Evolutionary conservation across 73 alveolate genomes (phyloP), one percentile per base, ranked within the genome.

Genomic region (Paraurostyla sp.): DNA sequence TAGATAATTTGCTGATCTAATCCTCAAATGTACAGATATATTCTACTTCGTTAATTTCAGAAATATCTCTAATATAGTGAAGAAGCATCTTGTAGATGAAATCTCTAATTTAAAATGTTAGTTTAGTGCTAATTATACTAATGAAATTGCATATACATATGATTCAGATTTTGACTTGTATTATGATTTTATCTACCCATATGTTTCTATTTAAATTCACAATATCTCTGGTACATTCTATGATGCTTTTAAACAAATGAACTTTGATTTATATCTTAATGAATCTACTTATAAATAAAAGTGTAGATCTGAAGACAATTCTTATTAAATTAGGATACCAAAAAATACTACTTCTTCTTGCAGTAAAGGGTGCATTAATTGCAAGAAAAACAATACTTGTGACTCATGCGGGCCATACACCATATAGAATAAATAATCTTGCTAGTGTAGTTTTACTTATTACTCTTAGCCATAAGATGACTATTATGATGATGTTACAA

Each of bases 1-100:
- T n/a, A n/a, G n/a, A n/a, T n/a, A n/a, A n/a, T n/a, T n/a, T n/a
- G n/a, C n/a, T n/a, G n/a, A n/a, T n/a, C n/a, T n/a, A n/a, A n/a
- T n/a, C n/a, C n/a, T n/a, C n/a, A n/a, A 22, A 16, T 60, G 78
- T 27, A n/a, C 2, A 16, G 49, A 60, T 6, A 60, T 60, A 9
- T 32, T 60, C 3, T 27, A 27, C 22, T 60, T 60, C 78, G 13
- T 50, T 27, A 60, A 60, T 22, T 60, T 60, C 78, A 60, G 78
- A 60, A 60, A 60, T 60, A 60, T 30, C 23, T 16, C 43, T 23
- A 30, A 9, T 4, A 60, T n/a, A 60, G 13, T 60, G 6, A 9
- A 9, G 15, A 2, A 60, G 48, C 48, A 27, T 4, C 4, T 60
- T 7, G 22, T 4, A 23, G 9, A 60, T 9, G 78, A 60, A 4